Conservation (phyloP, 75 land plant species). For the Pinus albicaulis region DNA sequence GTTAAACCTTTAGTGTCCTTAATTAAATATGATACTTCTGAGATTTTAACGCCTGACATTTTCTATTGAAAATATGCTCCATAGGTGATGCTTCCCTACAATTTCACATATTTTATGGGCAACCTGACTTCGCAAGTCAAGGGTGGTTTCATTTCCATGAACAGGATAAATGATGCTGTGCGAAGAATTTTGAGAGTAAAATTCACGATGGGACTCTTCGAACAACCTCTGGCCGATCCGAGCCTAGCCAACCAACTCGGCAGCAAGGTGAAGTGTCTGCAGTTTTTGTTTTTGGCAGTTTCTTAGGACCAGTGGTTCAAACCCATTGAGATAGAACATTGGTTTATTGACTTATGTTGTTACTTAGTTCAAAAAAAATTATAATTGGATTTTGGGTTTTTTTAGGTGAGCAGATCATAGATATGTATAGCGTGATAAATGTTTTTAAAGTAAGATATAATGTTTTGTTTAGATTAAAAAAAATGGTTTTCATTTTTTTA, state of each 20-base stretch:
- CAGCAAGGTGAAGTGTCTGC: conserved; percentile 29
- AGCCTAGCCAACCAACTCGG: conserved; percentile 28
- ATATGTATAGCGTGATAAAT: too few species aligned
- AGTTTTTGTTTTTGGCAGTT: too few species aligned
- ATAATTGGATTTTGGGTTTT: too few species aligned
- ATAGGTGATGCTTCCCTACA: conserved; percentile 56
- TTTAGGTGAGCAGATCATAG: too few species aligned
- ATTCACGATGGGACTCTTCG: conserved; percentile 63
- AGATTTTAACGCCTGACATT: neutral
- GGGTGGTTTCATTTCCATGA: conserved; percentile 30
- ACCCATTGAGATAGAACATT: too few species aligned
- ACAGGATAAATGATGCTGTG: conserved; percentile 67
- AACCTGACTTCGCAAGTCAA: conserved; percentile 38
- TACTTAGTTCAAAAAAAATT: too few species aligned
- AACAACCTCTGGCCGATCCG: conserved; percentile 41
- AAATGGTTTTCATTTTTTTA: too few species aligned
- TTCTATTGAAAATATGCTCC: neutral
- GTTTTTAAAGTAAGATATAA: too few species aligned
- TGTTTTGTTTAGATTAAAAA: too few species aligned
- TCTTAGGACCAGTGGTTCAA: too few species aligned
- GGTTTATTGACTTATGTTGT: too few species aligned
- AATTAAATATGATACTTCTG: neutral
- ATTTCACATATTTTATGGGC: conserved; percentile 30
- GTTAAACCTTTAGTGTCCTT: neutral
- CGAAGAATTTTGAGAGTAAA: conserved; percentile 58